Conservation (phyloP, 2,329 filamentous ascomycete species). For the Trichoderma koningii region DNA sequence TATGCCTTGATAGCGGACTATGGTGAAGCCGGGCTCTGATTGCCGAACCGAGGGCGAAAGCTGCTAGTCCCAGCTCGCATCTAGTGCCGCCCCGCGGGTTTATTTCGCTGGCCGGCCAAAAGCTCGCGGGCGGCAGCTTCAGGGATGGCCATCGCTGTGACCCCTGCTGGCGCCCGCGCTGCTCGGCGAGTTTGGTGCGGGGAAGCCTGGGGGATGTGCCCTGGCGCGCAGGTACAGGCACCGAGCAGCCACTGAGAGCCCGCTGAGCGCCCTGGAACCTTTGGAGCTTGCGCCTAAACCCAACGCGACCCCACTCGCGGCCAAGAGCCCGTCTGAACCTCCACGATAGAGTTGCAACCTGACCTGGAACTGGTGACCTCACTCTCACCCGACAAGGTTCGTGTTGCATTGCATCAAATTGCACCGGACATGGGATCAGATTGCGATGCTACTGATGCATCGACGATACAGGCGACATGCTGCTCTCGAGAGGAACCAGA, state of each 20-base stretch:
- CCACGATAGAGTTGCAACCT: neutral
- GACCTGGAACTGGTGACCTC: slow-evolving; percentile 5
- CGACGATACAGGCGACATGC: too few species aligned
- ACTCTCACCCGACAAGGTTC: slow-evolving; percentile 1
- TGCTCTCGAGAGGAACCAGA: too few species aligned
- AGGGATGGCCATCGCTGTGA: neutral
- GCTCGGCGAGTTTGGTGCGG: slow-evolving; percentile 9
- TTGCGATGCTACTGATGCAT: neutral
- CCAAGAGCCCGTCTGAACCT: neutral
- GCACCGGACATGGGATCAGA: too few species aligned
- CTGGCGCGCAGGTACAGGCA: slow-evolving; percentile 20
- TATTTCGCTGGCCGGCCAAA: slow-evolving; percentile 7
- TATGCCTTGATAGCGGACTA: too few species aligned
- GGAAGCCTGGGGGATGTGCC: slow-evolving; percentile 2
- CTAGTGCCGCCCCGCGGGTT: neutral
- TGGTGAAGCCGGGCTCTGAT: too few species aligned
- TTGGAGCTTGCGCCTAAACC: neutral
- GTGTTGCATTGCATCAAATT: neutral
- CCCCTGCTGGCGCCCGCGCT: neutral
- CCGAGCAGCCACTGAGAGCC: neutral
- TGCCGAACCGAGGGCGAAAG: too few species aligned
- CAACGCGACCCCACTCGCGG: neutral
- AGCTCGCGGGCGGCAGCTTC: neutral
- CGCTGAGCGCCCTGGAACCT: neutral
- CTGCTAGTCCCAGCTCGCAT: neutral